A percentile compares a stretch with the other conserved stretches of the same genome.
Evolutionary conservation across 371 early-diverging fungal species (phyloP).

Genomic region (Nematocida sp.): DNA sequence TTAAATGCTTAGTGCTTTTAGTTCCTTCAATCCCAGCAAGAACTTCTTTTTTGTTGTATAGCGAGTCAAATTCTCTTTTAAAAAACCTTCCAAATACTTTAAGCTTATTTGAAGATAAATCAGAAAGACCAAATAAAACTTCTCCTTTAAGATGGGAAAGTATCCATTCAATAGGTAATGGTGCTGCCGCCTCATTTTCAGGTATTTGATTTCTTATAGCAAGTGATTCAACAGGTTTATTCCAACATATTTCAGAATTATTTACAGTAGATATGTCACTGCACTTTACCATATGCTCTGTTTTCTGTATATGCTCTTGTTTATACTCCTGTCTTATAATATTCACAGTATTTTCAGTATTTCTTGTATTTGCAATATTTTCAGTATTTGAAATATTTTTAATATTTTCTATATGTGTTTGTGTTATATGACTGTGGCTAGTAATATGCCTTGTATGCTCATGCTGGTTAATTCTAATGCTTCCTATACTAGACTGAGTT

Average conservation of each 20-base stretch:
- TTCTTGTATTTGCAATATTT: background rate
- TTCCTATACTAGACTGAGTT: background rate
- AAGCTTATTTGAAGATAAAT: slow-evolving; percentile 9
- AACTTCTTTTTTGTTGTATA: slow-evolving; percentile 25
- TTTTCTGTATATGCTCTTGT: background rate
- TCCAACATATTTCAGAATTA: no score
- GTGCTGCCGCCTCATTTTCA: background rate
- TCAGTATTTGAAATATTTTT: background rate
- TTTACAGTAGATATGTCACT: no score
- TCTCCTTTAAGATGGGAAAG: slow-evolving; percentile 12
- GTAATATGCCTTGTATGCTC: background rate
- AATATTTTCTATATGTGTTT: background rate
- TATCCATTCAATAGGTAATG: slow-evolving; percentile 33
- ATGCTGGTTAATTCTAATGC: background rate
- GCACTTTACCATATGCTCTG: no score
- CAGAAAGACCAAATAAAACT: slow-evolving; percentile 12
- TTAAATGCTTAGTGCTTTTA: slow-evolving; percentile 14
- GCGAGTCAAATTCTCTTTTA: slow-evolving; percentile 45
- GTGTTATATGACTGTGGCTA: background rate
- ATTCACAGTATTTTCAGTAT: background rate
- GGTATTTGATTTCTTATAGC: background rate
- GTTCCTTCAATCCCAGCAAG: slow-evolving; percentile 10
- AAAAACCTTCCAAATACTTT: slow-evolving; percentile 53
- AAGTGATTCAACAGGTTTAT: background rate
- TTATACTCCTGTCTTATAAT: background rate